phyloP scores from a whole-genome alignment of 345 rosid genomes.

The Populus tremula region DNA sequence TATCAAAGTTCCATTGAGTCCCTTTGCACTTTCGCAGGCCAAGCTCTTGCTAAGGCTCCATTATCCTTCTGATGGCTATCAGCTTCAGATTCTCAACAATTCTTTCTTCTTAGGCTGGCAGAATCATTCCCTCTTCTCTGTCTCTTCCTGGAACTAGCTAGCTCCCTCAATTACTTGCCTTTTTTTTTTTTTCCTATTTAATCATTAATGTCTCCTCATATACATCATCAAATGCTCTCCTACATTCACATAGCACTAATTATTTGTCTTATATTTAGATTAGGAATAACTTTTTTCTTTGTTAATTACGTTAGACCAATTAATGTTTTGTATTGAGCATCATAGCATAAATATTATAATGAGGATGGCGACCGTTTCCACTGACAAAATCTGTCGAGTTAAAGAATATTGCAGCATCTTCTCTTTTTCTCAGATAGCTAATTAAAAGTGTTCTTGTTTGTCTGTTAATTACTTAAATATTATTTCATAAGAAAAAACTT shows the following conservation, averaged over 20 bases:
- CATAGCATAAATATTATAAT: not conserved
- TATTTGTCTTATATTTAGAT: not conserved
- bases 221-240: not conserved
- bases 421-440: not conserved
- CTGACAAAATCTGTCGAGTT: not conserved
- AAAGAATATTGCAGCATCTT: not conserved
- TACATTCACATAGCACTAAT: not conserved
- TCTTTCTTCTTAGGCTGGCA: slow-evolving; percentile 83
- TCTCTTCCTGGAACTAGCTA: slow-evolving; percentile 80
- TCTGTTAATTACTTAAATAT: no score
- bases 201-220: not conserved
- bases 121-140: slow-evolving; percentile 76
- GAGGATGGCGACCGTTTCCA: not conserved
- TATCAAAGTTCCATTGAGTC: slow-evolving; percentile 63
- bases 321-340: not conserved
- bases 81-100: slow-evolving; percentile 59
- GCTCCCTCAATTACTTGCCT: not conserved
- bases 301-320: not conserved
- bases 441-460: no score
- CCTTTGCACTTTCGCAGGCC: slow-evolving; percentile 84
- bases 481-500: no score
- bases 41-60: slow-evolving; percentile 87
- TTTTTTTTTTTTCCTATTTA: not conserved
- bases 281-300: not conserved
- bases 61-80: slow-evolving; percentile 93